Evolutionary conservation across 2,329 filamentous ascomycete genomes (phyloP).

Genomic region (Cryoendolithus antarcticus): DNA sequence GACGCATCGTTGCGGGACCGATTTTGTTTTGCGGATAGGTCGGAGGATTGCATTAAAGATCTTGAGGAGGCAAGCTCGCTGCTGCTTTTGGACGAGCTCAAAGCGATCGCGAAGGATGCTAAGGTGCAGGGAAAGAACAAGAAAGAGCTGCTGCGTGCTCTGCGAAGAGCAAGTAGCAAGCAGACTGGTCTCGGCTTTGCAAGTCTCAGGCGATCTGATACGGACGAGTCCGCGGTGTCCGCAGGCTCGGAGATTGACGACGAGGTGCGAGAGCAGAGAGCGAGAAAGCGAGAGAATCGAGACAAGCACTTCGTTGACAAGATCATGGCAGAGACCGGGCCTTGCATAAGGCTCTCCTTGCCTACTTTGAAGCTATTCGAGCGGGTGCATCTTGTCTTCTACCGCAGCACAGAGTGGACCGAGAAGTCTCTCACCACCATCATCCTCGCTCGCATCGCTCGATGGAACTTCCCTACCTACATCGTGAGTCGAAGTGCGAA

Average conservation of each 20-base stretch:
- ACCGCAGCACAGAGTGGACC: slow-evolving; percentile 91
- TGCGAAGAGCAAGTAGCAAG: slow-evolving; percentile 59
- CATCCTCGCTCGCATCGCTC: slow-evolving; percentile 81
- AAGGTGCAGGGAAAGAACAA: slow-evolving; percentile 86
- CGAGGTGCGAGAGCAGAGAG: slow-evolving; percentile 26
- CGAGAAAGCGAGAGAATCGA: slow-evolving; percentile 43
- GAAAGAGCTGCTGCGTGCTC: slow-evolving; percentile 59
- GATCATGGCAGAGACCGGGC: slow-evolving; percentile 64
- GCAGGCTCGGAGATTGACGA: slow-evolving; percentile 25
- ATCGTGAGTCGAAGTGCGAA: slow-evolving; percentile 80
- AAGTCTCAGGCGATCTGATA: slow-evolving; percentile 53
- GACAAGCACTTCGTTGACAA: slow-evolving; percentile 65
- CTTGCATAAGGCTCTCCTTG: slow-evolving; percentile 70
- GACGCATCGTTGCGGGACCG: slow-evolving; percentile 38
- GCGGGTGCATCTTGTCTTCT: slow-evolving; percentile 89
- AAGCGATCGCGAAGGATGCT: slow-evolving; percentile 68
- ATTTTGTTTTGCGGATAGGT: slow-evolving; percentile 73
- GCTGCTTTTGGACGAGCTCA: slow-evolving; percentile 78
- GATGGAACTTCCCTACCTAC: slow-evolving; percentile 78
- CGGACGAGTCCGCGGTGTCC: slow-evolving; percentile 41
- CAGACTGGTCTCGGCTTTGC: slow-evolving; percentile 65
- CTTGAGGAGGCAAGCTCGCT: slow-evolving; percentile 75
- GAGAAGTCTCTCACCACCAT: slow-evolving; percentile 93
- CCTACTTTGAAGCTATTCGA: slow-evolving; percentile 72
- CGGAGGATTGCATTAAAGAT: slow-evolving; percentile 58